phyloP scores from a whole-genome alignment of 2,329 filamentous ascomycete species.

The Pyricularia grisea region DNA sequence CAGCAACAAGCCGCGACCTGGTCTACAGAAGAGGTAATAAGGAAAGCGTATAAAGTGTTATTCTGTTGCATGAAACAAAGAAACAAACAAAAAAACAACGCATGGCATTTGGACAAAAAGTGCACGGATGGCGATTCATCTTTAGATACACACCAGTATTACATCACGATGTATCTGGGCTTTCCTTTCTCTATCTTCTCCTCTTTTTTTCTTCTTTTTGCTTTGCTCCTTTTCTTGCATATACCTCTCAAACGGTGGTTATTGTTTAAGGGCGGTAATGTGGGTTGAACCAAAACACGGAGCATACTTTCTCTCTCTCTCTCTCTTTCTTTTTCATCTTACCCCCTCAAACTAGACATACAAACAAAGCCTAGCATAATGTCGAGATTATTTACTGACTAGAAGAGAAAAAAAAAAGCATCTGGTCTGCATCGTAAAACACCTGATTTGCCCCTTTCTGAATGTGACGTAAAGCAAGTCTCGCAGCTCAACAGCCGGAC shows the following conservation, averaged over 20 bases:
- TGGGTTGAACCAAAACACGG: background rate
- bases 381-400: background rate
- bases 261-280: background rate
- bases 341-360: background rate
- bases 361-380: background rate
- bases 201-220: background rate
- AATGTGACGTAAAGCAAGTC: background rate
- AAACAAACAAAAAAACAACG: background rate
- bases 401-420: background rate
- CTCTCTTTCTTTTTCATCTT: background rate
- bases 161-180: background rate
- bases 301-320: background rate
- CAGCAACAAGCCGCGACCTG: conserved; percentile 14
- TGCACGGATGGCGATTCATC: background rate
- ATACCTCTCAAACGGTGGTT: background rate
- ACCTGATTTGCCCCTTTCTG: background rate
- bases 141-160: background rate
- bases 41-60: background rate
- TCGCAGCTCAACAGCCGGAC: background rate
- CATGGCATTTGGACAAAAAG: background rate
- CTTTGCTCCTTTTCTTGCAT: background rate
- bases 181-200: background rate
- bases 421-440: background rate
- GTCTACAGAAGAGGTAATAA: background rate
- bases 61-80: background rate